Percentiles rank a stretch among this genome's conserved stretches.
phyloP scores from a whole-genome alignment of 176 grass and related monocot species.

The Echinochloa phyllopogon region DNA sequence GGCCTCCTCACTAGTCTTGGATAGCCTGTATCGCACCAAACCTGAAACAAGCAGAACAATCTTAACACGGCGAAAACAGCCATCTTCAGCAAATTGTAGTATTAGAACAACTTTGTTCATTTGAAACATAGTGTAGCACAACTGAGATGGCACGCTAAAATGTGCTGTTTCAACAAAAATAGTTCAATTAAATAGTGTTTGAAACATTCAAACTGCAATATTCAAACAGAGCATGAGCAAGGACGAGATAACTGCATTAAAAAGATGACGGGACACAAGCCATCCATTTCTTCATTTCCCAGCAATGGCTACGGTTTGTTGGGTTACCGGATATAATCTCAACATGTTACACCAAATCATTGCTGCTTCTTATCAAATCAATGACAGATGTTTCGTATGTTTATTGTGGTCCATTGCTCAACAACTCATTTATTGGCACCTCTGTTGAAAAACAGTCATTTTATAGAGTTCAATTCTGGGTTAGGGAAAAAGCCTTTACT shows the following conservation, averaged over 20 bases:
- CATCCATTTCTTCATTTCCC: not conserved
- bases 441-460: constrained; percentile 20
- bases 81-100: not conserved
- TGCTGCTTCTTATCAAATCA: constrained; percentile 10
- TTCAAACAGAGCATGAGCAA: not conserved
- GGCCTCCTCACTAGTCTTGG: constrained; percentile 78
- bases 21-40: constrained; percentile 89
- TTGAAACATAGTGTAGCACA: not conserved
- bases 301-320: not conserved
- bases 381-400: not conserved
- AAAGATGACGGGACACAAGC: not conserved
- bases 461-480: not conserved
- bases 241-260: not conserved
- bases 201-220: too few relatives aligned
- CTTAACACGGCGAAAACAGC: not conserved
- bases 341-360: constrained; percentile 16
- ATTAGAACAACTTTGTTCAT: not conserved
- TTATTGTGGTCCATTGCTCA: not conserved
- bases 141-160: not conserved
- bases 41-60: constrained; percentile 47
- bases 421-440: not conserved
- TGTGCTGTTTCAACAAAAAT: too few relatives aligned
- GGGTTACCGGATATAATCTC: not conserved
- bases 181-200: too few relatives aligned
- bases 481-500: not conserved